These are phyloP conservation scores for Ramaria rubella DNA, from an alignment of 768 basidiomycete species.

Conservation along the genomic window DNA sequence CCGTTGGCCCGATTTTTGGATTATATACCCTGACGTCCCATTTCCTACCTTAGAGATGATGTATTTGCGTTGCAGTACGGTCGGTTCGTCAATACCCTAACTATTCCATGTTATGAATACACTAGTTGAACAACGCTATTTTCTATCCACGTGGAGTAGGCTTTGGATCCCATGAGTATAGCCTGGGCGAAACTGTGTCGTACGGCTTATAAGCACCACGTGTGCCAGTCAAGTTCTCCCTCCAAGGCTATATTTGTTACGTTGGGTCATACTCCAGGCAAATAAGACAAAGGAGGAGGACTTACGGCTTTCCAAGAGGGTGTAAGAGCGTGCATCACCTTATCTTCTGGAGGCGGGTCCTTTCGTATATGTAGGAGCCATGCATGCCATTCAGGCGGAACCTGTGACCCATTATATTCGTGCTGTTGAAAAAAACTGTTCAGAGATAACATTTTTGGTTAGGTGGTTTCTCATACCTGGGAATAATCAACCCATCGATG, in stretches of 20 bases:
- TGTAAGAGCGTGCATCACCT: constrained; percentile 56
- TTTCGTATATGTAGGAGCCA: constrained; percentile 90
- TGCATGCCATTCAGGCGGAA: constrained; percentile 95
- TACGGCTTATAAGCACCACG: constrained; percentile 86
- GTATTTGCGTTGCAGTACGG: too few relatives aligned
- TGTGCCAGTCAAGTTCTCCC: constrained; percentile 90
- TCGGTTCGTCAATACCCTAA: too few relatives aligned
- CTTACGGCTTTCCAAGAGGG: constrained; percentile 84
- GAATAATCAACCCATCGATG: constrained; percentile 95
- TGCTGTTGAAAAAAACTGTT: constrained; percentile 39
- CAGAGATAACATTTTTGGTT: neutral
- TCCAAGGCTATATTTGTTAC: constrained; percentile 51
- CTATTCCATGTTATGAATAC: neutral
- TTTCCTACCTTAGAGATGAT: neutral
- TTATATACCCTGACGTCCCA: too few relatives aligned
- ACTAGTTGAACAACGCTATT: neutral
- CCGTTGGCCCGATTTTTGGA: too few relatives aligned
- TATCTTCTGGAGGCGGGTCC: constrained; percentile 71
- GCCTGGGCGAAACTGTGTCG: constrained; percentile 79
- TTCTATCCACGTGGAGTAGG: constrained; percentile 38
- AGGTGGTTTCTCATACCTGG: constrained; percentile 38
- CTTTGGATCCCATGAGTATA: constrained; percentile 79
- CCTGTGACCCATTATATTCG: constrained; percentile 86
- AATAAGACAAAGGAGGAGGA: constrained; percentile 13
- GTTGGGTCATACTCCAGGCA: neutral